Base-by-base conservation (phyloP, 441 rosid species). In the Bocquillonia castaneifolia region DNA sequence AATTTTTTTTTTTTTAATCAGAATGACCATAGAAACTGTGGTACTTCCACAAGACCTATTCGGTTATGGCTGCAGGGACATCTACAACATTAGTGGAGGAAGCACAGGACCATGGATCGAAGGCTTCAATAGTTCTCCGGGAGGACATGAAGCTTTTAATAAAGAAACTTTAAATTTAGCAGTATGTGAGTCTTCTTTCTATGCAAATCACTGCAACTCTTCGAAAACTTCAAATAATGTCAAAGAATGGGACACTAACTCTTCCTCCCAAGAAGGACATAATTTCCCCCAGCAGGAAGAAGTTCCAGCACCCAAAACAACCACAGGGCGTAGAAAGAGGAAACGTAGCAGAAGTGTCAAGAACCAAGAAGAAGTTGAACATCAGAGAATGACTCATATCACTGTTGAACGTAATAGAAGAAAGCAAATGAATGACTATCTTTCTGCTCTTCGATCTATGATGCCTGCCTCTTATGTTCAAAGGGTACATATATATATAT, bases 351-450 rank as follows among this genome's bases (percentile, higher is more conserved):
- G 64, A 71, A 70, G 53, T 61, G 72, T 73, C 31, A 82, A 74
- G 72, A 80, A 72, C 71, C 66, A 54, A 40, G 80, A 79, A 45
- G 86, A 85, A 63, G 78, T 80, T 60, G 86, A 84, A 77, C 80
- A 72, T 15, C 90, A 84, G 66, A 85, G 90, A 63, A 80, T 79
- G 77, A 80, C 75, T 59, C 93, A 88, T 77, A 85, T 88, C 75
- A 69, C 75, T 8, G 81, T 85, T 23, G 90, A 88, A 70, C 88
- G 93, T 60, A 84, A 84, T 51, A 75, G 93, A 56, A 77, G 93
- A 69, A 84, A 75, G 74, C 93, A 78, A 68, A 88, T 88, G 90
- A 88, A 83, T 72, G 76, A 85, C 17, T 79, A 81, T 76, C 82
- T 88, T 20, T 68, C 82, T 29, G 68, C 53, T 31, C 85, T 88